Conservation (phyloP, 371 early-diverging fungal genomes). For the Smittium culicis region DNA sequence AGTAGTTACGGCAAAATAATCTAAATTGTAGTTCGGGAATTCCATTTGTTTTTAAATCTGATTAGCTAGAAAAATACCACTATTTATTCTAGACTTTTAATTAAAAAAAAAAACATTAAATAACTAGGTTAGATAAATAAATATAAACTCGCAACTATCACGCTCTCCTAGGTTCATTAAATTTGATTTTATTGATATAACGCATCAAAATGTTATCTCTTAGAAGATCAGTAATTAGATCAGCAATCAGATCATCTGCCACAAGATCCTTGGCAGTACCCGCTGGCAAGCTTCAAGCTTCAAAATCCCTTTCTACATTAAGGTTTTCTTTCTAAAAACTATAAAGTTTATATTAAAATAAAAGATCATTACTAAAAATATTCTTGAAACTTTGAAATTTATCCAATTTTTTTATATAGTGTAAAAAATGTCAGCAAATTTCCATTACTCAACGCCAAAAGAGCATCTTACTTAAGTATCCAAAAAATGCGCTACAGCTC, state of each 20-base stretch:
- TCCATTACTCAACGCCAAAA: background rate
- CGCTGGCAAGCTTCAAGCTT: background rate
- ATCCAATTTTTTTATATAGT: background rate
- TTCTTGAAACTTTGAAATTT: background rate
- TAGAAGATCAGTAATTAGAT: background rate
- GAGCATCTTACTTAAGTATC: background rate
- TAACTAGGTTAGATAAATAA: no score
- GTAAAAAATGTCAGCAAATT: background rate
- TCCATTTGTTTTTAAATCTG: no score
- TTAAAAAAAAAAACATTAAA: no score
- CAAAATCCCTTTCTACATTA: background rate
- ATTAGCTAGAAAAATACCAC: no score
- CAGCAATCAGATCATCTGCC: background rate
- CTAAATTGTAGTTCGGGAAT: no score
- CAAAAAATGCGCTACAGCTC: background rate
- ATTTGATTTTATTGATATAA: no score
- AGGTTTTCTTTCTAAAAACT: background rate
- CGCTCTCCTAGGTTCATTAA: no score
- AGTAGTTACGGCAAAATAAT: no score
- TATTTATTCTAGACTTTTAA: no score
- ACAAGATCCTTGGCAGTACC: background rate
- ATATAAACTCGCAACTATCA: no score
- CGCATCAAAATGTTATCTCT: background rate
- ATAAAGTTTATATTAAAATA: no score
- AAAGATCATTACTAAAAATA: background rate